Percentiles rank a stretch among this genome's conserved stretches.
Conservation (phyloP, 2,329 filamentous ascomycete species). For the Monilinia laxa region DNA sequence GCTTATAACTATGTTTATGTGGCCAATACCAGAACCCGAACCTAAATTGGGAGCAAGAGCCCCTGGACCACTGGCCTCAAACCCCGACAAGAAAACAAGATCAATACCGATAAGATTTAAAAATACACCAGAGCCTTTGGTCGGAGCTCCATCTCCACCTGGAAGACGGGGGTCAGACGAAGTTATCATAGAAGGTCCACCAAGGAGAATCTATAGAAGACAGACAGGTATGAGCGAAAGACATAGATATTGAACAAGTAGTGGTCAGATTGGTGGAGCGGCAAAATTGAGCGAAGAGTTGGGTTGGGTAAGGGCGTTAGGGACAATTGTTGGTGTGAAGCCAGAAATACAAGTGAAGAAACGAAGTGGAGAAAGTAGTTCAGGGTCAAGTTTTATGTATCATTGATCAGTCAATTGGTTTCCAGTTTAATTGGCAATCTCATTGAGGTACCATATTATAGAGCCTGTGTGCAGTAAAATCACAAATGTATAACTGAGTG, state of each 20-base stretch:
- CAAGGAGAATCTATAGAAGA: not conserved
- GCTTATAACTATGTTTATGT: slow-evolving; percentile 67
- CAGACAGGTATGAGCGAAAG: not conserved
- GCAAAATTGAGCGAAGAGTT: slow-evolving; percentile 3
- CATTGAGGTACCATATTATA: not conserved
- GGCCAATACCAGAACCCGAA: slow-evolving; percentile 50
- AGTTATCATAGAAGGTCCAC: not conserved
- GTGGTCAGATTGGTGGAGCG: not conserved
- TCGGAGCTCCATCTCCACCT: too few species aligned
- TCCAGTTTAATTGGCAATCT: not conserved
- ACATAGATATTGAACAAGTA: not conserved
- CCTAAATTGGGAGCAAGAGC: not conserved
- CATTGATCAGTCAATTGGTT: not conserved
- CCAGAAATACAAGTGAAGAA: slow-evolving; percentile 3
- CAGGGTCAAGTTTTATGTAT: not conserved
- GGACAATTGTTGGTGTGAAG: slow-evolving; percentile 18
- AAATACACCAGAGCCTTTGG: too few species aligned
- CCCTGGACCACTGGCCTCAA: not conserved
- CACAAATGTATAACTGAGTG: not conserved
- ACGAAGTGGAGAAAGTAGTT: not conserved
- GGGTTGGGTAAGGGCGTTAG: slow-evolving; percentile 11
- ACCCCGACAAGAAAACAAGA: not conserved
- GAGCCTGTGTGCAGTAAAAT: not conserved
- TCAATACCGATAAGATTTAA: not conserved
- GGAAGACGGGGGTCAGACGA: not conserved